These are phyloP conservation scores for Lichtheimia corymbifera DNA, from an alignment of 371 early-diverging fungal species.

Conservation along the genomic window DNA sequence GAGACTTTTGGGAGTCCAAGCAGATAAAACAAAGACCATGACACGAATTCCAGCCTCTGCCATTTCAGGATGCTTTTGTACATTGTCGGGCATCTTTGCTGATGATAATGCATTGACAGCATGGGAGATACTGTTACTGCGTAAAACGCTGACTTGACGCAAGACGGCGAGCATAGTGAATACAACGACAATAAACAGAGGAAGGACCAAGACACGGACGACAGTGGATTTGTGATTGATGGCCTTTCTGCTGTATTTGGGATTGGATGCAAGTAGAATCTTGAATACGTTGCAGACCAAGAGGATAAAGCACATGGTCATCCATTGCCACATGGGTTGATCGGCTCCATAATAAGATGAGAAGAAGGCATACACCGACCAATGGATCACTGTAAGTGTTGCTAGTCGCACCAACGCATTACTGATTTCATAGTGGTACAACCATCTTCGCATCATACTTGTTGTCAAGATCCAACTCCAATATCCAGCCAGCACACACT, in stretches of 20 bases:
- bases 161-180: conserved; percentile 47
- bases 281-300: conserved; percentile 39
- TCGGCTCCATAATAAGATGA: conserved; percentile 57
- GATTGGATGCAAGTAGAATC: conserved; percentile 30
- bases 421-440: conserved; percentile 58
- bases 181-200: conserved; percentile 42
- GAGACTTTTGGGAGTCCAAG: conserved; percentile 57
- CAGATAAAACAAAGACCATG: conserved; percentile 58
- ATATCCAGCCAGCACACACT: conserved; percentile 46
- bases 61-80: conserved; percentile 25
- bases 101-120: conserved; percentile 11
- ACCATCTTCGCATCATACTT: conserved; percentile 62
- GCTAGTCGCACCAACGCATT: conserved; percentile 63
- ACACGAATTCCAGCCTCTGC: conserved; percentile 36
- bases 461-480: conserved; percentile 66
- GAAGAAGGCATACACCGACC: conserved; percentile 59
- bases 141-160: conserved; percentile 37
- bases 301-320: conserved; percentile 55
- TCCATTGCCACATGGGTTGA: conserved; percentile 66
- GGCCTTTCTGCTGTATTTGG: conserved; percentile 28
- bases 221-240: conserved; percentile 41
- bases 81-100: neutral
- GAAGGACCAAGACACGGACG: conserved; percentile 40
- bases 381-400: conserved; percentile 59
- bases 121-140: conserved; percentile 22